Evolutionary conservation across 2,329 filamentous ascomycete species (phyloP), one percentile per base, ranked within the genome.

Genomic region (Aspergillus latus): DNA sequence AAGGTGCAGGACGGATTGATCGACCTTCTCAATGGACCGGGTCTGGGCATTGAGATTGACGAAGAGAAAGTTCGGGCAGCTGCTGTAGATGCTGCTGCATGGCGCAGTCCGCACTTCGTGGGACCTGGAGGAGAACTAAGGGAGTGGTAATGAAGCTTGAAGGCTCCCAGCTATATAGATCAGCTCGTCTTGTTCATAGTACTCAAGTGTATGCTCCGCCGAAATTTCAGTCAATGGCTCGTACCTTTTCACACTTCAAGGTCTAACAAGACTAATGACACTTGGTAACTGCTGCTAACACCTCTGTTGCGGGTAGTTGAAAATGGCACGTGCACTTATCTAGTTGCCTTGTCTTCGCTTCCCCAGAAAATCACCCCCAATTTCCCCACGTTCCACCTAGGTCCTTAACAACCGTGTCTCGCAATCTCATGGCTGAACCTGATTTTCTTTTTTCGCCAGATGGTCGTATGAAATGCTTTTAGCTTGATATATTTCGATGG

Each of bases 31-130:
- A 82, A 69, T 1, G 85, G 84, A 1, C 81, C 84, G 0, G 88
- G 87, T 0, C 65, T 90, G 51, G 87, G 88, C 0, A 88, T 90
- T 60, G 86, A 90, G 56, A 76, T 88, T 46, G 84, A 92, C 62
- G 88, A 92, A 71, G 86, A 84, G 26, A 75, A 82, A 68, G 82
- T 92, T 7, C 78, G 86, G 36, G 78, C 78, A 59, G 74, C 87
- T 37, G 81, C 84, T 0, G 76, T 78, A 57, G 80, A 81, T 51
- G 81, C 85, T 0, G 77, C 80, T 59, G 80, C 87, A 1, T 92
- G 89, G 88, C 74, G 34, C 11, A 58, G 32, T 39, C 57, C 39
- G 30, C 49, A 44, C n/a, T 61, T 61, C 30, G 42, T 52, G 43
- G 59, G 59, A 6, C 57, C 57, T 2, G 57, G 52, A 26, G 54